These are phyloP conservation scores for Termitomyces sp. DNA, from an alignment of 768 basidiomycete genomes.

Conservation along the genomic window DNA sequence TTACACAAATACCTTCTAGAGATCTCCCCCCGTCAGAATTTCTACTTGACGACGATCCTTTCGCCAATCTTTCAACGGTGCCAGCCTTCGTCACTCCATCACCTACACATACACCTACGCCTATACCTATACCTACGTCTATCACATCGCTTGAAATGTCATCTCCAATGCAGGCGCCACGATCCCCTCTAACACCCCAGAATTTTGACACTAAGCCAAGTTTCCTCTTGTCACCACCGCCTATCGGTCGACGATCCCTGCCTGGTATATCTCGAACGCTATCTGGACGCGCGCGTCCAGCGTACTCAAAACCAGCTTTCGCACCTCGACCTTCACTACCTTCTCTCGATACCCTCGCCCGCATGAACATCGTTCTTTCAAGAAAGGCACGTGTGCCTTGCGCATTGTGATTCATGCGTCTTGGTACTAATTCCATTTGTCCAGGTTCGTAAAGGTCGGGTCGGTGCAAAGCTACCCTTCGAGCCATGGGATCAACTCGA, in stretches of 20 bases:
- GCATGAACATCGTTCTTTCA: constrained; percentile 40
- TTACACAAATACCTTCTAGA: constrained; percentile 17
- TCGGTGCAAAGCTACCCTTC: constrained; percentile 46
- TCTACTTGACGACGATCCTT: constrained; percentile 70
- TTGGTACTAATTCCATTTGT: background rate
- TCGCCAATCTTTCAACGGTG: constrained; percentile 50
- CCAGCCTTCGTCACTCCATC: constrained; percentile 10
- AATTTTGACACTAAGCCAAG: constrained; percentile 11
- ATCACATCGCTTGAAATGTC: constrained; percentile 13
- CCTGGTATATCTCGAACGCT: constrained; percentile 13
- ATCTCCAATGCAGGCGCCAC: constrained; percentile 15
- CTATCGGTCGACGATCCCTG: constrained; percentile 2
- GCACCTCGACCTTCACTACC: constrained; percentile 45
- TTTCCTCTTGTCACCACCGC: constrained; percentile 13
- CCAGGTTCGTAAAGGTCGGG: constrained; percentile 46
- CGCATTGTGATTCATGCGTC: background rate
- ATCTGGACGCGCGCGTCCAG: constrained; percentile 26
- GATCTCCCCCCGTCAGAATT: constrained; percentile 35
- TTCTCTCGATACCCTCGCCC: constrained; percentile 41
- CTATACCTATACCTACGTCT: constrained; percentile 3
- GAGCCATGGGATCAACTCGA: constrained; percentile 49
- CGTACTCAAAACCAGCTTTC: constrained; percentile 44
- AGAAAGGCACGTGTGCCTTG: constrained; percentile 32
- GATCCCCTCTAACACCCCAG: constrained; percentile 22
- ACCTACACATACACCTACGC: constrained; percentile 9